phyloP scores from a whole-genome alignment of 495 filamentous ascomycete species.

The Usnea hakonensis region DNA sequence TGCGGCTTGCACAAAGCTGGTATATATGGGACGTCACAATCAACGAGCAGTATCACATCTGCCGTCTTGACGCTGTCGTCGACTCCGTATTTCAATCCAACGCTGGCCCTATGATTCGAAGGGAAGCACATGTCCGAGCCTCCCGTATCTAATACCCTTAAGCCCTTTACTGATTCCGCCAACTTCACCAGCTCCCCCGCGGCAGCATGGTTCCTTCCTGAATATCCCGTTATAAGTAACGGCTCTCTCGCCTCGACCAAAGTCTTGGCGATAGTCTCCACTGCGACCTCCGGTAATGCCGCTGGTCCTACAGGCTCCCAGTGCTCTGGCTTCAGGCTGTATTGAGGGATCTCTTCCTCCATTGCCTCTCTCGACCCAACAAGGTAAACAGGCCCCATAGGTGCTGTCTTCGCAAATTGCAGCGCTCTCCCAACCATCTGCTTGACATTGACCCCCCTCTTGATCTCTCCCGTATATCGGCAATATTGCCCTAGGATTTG shows the following conservation, averaged over 20 bases:
- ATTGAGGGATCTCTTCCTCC: constrained; percentile 85
- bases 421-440: constrained; percentile 90
- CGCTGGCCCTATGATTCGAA: constrained; percentile 61
- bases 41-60: constrained; percentile 77
- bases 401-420: constrained; percentile 75
- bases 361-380: constrained; percentile 80
- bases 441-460: constrained; percentile 87
- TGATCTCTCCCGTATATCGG: constrained; percentile 84
- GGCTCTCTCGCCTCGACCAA: constrained; percentile 68
- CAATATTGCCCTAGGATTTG: constrained; percentile 90
- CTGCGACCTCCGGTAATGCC: constrained; percentile 59
- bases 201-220: constrained; percentile 63
- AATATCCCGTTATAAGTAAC: constrained; percentile 75
- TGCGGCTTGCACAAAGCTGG: constrained; percentile 52
- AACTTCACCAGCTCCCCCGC: constrained; percentile 67
- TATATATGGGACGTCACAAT: constrained; percentile 78
- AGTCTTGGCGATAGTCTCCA: constrained; percentile 60
- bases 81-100: constrained; percentile 69
- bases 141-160: constrained; percentile 81
- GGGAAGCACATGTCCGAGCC: constrained; percentile 97
- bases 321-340: constrained; percentile 59
- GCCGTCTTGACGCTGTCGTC: constrained; percentile 68
- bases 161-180: constrained; percentile 66
- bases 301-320: constrained; percentile 73
- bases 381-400: constrained; percentile 81